These are phyloP conservation scores for Sphaerobolus stellatus DNA, from an alignment of 1,284 basidiomycete species.

Conservation along the genomic window DNA sequence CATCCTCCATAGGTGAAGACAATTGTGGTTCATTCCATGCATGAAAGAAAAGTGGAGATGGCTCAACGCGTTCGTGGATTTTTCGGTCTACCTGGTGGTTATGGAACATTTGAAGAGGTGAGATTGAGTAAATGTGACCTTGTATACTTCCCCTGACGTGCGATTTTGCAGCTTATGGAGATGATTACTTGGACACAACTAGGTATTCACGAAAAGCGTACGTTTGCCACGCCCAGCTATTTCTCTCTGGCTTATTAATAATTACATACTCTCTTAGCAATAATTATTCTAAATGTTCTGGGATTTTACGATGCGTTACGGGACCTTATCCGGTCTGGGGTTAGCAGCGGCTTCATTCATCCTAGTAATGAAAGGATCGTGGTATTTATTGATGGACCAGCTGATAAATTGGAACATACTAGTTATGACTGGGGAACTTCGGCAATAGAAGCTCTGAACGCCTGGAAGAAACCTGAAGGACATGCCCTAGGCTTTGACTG, in stretches of 20 bases:
- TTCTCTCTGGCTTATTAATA: neutral
- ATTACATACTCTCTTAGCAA: conserved; percentile 45
- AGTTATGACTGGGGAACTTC: conserved; percentile 77
- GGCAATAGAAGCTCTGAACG: conserved; percentile 61
- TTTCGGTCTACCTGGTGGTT: conserved; percentile 86
- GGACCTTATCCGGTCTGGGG: conserved; percentile 63
- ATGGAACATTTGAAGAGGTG: conserved; percentile 91
- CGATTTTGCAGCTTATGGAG: conserved; percentile 65
- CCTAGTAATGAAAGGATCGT: conserved; percentile 59
- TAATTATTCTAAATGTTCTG: conserved; percentile 80
- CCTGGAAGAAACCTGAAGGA: conserved; percentile 47
- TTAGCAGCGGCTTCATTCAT: conserved; percentile 75
- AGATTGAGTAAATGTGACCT: conserved; percentile 7
- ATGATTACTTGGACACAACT: conserved; percentile 91
- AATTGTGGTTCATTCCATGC: conserved; percentile 83
- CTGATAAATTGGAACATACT: conserved; percentile 52
- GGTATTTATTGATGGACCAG: conserved; percentile 71
- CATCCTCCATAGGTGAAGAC: conserved; percentile 45
- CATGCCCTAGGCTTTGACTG: conserved; percentile 15
- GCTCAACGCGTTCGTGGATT: conserved; percentile 77
- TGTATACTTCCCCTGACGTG: conserved; percentile 1
- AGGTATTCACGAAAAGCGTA: conserved; percentile 86
- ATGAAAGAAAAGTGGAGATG: conserved; percentile 89
- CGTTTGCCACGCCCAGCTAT: conserved; percentile 23
- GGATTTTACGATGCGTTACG: conserved; percentile 81